These are phyloP conservation scores for Carex myosuroides DNA, from an alignment of 176 grass and related monocot genomes.

Conservation along the genomic window DNA sequence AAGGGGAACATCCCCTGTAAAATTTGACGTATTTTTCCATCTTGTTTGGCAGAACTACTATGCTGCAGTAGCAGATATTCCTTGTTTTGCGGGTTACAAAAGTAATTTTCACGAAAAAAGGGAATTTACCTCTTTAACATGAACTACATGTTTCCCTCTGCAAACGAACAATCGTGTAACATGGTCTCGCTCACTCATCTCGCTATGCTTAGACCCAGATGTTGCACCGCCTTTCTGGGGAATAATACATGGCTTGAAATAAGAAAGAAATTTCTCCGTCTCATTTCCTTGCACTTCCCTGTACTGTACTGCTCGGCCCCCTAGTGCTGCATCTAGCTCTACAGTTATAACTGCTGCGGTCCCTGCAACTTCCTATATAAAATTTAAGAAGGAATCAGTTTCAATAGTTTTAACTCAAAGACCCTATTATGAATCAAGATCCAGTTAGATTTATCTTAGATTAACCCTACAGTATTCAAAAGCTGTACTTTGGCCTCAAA, in stretches of 20 bases:
- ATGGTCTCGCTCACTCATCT: conserved; percentile 63
- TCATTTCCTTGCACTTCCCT: conserved; percentile 96
- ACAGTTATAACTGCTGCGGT: conserved; percentile 96
- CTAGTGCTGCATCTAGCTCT: conserved; percentile 90
- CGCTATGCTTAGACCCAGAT: conserved; percentile 79
- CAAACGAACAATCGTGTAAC: conserved; percentile 81
- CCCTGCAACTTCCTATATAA: conserved; percentile 78
- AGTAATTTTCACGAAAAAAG: neutral
- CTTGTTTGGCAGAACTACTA: neutral
- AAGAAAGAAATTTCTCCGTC: conserved; percentile 95
- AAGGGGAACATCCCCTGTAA: neutral
- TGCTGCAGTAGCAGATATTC: neutral
- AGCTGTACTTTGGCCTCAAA: neutral
- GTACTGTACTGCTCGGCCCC: conserved; percentile 90
- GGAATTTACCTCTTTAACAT: conserved; percentile 83
- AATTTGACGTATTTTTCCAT: neutral
- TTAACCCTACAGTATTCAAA: neutral
- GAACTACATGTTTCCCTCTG: conserved; percentile 95
- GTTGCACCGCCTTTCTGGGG: conserved; percentile 75
- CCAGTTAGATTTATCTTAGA: neutral
- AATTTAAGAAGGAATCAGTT: conserved; percentile 29
- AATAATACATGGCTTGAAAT: conserved; percentile 99
- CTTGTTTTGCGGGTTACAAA: neutral
- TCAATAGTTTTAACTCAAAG: neutral
- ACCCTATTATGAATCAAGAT: neutral